These are phyloP conservation scores for Ceratobasidium papillatum DNA, from an alignment of 1,284 basidiomycete genomes.

Conservation along the genomic window DNA sequence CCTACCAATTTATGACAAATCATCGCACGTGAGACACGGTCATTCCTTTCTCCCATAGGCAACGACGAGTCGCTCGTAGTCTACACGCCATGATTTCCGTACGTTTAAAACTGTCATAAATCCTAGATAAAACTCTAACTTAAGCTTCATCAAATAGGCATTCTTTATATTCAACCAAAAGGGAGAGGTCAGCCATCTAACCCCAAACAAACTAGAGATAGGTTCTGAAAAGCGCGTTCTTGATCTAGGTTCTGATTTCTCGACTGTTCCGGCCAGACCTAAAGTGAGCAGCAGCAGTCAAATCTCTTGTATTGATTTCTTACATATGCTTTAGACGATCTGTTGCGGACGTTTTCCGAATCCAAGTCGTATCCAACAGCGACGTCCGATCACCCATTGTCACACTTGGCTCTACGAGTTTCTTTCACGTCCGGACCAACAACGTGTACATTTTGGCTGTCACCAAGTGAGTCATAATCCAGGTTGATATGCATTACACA, in stretches of 20 bases:
- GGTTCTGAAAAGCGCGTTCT: slow-evolving; percentile 18
- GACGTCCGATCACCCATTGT: slow-evolving; percentile 97
- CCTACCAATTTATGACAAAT: slow-evolving; percentile 7
- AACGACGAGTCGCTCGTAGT: neutral
- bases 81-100: slow-evolving; percentile 17
- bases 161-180: slow-evolving; percentile 99
- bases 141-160: slow-evolving; percentile 65
- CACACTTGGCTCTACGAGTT: slow-evolving; percentile 95
- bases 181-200: slow-evolving; percentile 75
- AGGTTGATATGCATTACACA: neutral
- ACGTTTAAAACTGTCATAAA: neutral
- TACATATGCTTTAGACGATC: slow-evolving; percentile 71
- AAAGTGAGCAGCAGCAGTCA: slow-evolving; percentile 70
- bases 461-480: slow-evolving; percentile 76
- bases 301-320: neutral
- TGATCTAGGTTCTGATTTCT: slow-evolving; percentile 85
- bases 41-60: slow-evolving; percentile 10
- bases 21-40: slow-evolving; percentile 9
- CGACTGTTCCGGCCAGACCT: slow-evolving; percentile 92
- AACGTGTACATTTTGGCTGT: slow-evolving; percentile 95
- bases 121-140: neutral
- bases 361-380: slow-evolving; percentile 97
- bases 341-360: slow-evolving; percentile 97
- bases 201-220: slow-evolving; percentile 11
- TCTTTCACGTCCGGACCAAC: slow-evolving; percentile 96